These are phyloP conservation scores for Protostelium mycophagum DNA, from an alignment of 78 protist species.

Conservation along the genomic window DNA sequence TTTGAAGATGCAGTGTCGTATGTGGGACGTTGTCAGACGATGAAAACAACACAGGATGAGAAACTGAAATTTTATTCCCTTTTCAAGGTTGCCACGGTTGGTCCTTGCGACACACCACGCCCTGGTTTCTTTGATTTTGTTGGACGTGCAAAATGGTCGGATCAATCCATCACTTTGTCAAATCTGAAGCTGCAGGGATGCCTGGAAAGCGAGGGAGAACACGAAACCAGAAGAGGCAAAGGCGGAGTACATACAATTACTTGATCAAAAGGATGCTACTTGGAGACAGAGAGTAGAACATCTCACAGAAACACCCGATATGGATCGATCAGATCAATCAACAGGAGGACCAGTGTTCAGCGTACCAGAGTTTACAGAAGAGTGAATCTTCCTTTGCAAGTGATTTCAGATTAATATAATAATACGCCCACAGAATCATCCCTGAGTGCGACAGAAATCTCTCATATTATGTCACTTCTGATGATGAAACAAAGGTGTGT, in stretches of 20 bases:
- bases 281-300: neutral
- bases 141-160: neutral
- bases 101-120: neutral
- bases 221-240: neutral
- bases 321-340: neutral
- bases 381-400: neutral
- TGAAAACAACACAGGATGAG: neutral
- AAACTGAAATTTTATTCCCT: neutral
- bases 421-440: neutral
- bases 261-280: neutral
- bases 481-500: neutral
- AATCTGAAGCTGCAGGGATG: neutral
- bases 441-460: neutral
- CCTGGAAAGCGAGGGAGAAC: neutral
- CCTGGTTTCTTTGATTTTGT: neutral
- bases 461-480: neutral
- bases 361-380: neutral
- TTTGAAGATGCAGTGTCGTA: neutral
- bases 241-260: neutral
- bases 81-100: neutral
- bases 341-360: neutral
- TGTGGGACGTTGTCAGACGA: neutral
- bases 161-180: neutral
- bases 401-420: too few relatives aligned
- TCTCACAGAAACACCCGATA: neutral